A percentile compares a stretch with the other conserved stretches of the same genome.
Conservation (phyloP, 1,284 basidiomycete species). For the Cryptococcus amylolentus region DNA sequence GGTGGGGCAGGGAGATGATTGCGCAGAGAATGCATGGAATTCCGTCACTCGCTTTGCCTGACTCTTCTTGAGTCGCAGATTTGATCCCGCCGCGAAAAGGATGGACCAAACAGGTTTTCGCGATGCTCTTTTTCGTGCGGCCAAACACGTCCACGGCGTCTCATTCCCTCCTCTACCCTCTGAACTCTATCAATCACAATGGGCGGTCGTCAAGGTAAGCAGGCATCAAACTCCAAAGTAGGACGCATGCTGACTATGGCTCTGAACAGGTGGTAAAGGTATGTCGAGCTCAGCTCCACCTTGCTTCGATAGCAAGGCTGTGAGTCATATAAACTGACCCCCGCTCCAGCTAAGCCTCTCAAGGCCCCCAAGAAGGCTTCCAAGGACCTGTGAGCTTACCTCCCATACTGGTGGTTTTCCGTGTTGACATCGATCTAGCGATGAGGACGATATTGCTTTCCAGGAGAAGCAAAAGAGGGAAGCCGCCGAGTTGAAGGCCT, state of each 20-base stretch:
- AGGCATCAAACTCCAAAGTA: not conserved
- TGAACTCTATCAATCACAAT: slow-evolving; percentile 3
- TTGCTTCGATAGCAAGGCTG: not conserved
- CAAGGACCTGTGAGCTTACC: slow-evolving; percentile 20
- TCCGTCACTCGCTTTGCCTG: too few relatives aligned
- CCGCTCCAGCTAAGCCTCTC: slow-evolving; percentile 14
- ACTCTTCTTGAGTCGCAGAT: too few relatives aligned
- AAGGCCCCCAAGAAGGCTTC: slow-evolving; percentile 23
- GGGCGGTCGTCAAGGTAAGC: slow-evolving; percentile 18
- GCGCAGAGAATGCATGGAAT: too few relatives aligned
- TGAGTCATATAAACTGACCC: not conserved
- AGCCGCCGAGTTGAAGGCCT: slow-evolving; percentile 33
- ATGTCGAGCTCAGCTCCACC: not conserved
- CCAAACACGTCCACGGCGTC: too few relatives aligned
- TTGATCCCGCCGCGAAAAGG: too few relatives aligned
- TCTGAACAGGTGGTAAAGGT: slow-evolving; percentile 18
- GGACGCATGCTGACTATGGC: not conserved
- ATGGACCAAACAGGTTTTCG: too few relatives aligned
- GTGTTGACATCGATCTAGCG: slow-evolving; percentile 8
- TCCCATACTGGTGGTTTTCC: not conserved
- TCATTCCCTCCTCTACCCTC: not conserved
- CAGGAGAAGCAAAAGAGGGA: slow-evolving; percentile 34
- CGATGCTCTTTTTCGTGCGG: too few relatives aligned
- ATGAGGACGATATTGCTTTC: slow-evolving; percentile 41
- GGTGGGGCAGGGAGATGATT: too few relatives aligned